phyloP scores from a whole-genome alignment of 179 eudicot genomes.

The Corrigiola litoralis region DNA sequence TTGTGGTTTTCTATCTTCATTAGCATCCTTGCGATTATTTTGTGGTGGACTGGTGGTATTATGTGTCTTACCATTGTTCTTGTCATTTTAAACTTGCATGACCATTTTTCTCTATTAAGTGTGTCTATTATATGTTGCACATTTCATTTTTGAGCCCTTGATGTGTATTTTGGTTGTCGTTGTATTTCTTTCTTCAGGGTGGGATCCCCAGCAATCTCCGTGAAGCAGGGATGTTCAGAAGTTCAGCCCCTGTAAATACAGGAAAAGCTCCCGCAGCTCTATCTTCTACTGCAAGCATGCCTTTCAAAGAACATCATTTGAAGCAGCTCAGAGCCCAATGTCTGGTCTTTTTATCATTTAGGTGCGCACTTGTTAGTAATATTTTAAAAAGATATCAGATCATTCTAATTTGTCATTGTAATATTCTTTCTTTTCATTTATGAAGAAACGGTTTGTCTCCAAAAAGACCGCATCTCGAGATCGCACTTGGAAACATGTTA shows the following conservation, averaged over 20 bases:
- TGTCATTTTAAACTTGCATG: too few species aligned
- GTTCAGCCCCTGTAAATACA: constrained; percentile 51
- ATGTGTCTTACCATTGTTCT: not conserved
- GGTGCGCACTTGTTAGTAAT: constrained; percentile 56
- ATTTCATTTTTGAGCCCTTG: constrained; percentile 2
- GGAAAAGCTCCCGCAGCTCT: constrained; percentile 54
- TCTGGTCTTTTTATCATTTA: constrained; percentile 89
- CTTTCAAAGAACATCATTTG: constrained; percentile 90
- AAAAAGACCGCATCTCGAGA: constrained; percentile 82
- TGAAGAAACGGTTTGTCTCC: constrained; percentile 83
- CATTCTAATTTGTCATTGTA: not conserved
- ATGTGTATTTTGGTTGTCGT: not conserved
- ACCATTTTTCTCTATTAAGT: not conserved
- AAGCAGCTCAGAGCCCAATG: constrained; percentile 99
- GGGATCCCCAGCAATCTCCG: constrained; percentile 31
- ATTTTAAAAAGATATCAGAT: not conserved
- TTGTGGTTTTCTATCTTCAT: too few species aligned
- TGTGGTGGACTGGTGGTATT: too few species aligned
- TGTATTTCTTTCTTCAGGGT: constrained; percentile 39
- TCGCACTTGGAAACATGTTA: constrained; percentile 73
- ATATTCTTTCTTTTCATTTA: constrained; percentile 16
- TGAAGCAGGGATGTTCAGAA: constrained; percentile 45
- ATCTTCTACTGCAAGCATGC: constrained; percentile 46
- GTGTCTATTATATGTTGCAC: not conserved
- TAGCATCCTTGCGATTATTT: too few species aligned